Conservation (phyloP, 345 rosid genomes). For the Hirschfeldia incana region DNA sequence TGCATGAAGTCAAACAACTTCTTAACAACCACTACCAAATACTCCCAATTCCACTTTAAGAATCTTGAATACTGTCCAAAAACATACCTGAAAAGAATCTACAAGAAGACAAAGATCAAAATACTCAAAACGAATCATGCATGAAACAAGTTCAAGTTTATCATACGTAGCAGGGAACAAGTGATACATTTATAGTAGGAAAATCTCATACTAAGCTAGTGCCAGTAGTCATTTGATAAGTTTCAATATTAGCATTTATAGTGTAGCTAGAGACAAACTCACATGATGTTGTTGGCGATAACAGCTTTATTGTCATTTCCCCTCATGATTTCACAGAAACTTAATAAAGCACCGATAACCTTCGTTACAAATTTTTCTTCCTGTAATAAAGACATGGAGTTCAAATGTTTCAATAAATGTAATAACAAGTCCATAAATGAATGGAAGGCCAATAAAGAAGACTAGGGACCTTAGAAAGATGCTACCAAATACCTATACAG, state of each 20-base stretch:
- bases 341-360: conserved; percentile 91
- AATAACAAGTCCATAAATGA: not conserved
- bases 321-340: conserved; percentile 82
- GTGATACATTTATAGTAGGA: not conserved
- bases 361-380: conserved; percentile 92
- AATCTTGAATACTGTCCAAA: conserved; percentile 99
- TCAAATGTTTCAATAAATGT: not conserved
- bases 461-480: not conserved
- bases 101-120: conserved; percentile 10
- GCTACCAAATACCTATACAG: conserved; percentile 1
- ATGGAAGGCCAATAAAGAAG: not conserved
- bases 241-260: conserved; percentile 5
- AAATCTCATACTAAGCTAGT: not conserved
- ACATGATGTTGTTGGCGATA: conserved; percentile 98
- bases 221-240: not conserved
- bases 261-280: conserved; percentile 37
- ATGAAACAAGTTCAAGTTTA: conserved; percentile 4
- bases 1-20: conserved; percentile 99
- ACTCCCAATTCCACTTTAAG: conserved; percentile 96
- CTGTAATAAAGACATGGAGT: conserved; percentile 43
- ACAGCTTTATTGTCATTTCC: conserved; percentile 98
- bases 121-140: conserved; percentile 19
- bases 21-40: conserved; percentile 89
- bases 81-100: conserved; percentile 72
- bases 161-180: conserved; percentile 12